Conservation (phyloP, 2,329 filamentous ascomycete species). For the Tolypocladium ophioglossoides region DNA sequence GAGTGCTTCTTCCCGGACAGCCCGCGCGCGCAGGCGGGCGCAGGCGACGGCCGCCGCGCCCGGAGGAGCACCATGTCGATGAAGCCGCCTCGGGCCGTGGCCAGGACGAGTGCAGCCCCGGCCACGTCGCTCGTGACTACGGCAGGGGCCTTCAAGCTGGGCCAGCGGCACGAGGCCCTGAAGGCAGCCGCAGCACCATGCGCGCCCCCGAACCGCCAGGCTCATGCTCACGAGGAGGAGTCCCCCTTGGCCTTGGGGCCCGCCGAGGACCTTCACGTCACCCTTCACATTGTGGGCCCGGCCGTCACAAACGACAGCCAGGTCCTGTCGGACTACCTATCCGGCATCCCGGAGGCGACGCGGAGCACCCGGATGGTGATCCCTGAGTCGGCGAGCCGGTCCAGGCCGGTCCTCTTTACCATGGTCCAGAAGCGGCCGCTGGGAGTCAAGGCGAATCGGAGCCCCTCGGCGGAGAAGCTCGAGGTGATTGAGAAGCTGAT, state of each 20-base stretch:
- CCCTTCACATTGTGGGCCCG: conserved; percentile 47
- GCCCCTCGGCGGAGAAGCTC: conserved; percentile 33
- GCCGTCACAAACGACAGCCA: conserved; percentile 50
- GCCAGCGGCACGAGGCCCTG: not conserved
- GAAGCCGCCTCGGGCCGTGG: not conserved
- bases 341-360: conserved; percentile 18
- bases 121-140: not conserved
- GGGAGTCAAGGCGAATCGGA: conserved; percentile 26
- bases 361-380: conserved; percentile 18
- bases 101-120: not conserved
- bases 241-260: conserved; percentile 19
- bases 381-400: conserved; percentile 18
- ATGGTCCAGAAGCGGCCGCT: conserved; percentile 34
- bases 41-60: conserved; percentile 7
- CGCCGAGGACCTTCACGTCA: conserved; percentile 26
- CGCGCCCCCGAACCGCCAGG: not conserved
- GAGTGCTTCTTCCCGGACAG: conserved; percentile 43
- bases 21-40: conserved; percentile 11
- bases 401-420: conserved; percentile 33
- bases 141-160: not conserved
- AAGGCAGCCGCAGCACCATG: not conserved
- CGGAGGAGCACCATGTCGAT: not conserved
- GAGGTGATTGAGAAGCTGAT: conserved; percentile 49
- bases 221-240: conserved; percentile 5
- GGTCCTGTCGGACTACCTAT: conserved; percentile 47